Base-by-base conservation (phyloP, 129 eudicot species). In the Arctium minus region DNA sequence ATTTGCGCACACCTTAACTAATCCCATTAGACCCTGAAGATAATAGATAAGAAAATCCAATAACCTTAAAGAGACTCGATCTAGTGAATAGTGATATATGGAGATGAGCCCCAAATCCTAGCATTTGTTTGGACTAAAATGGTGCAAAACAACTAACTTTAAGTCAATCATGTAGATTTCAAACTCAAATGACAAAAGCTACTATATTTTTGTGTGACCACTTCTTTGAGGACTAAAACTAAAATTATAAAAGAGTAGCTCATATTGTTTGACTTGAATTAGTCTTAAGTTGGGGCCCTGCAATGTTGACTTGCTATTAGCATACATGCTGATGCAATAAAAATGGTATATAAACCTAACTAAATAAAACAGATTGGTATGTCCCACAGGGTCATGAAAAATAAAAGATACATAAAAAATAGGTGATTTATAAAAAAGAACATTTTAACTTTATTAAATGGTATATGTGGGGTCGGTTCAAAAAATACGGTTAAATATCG, bases 271-370 rank as follows among this genome's bases (percentile, higher is more conserved):
- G 83, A 70, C 77, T 80, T 30, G 35, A 33, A 50, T 7, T 22
- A 65, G 12, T 60, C 68, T 60, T 65, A 22, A 65, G 13, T 13
- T 15, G 74, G 46, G n/a, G 50, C 10, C 40, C 22, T 17, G 4
- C 83, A 79, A 17, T 69, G 22, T 69, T 79, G 75, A 79, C 82
- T 65, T 67, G 15, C 64, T 22, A 76, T 73, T 22, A 73, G 18
- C 62, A 8, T 3, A 6, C 13, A 60, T 44, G 17, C 29, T 4
- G 2, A 39, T 39, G 60, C 6, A 50, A 13, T 50, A 12, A 13
- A 50, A 50, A 50, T 50, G 62, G 18, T 50, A 50, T n/a, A 53
- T 4, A 10, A 17, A 53, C 65, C 65, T 7, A 44, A 1, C 50
- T 13, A 8, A 44, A 44, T 8, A 44, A 44, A 44, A 44, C 50